Percentiles rank a stretch among this genome's conserved stretches.
Conservation (phyloP, 495 filamentous ascomycete species). For the Darksidea phi region DNA sequence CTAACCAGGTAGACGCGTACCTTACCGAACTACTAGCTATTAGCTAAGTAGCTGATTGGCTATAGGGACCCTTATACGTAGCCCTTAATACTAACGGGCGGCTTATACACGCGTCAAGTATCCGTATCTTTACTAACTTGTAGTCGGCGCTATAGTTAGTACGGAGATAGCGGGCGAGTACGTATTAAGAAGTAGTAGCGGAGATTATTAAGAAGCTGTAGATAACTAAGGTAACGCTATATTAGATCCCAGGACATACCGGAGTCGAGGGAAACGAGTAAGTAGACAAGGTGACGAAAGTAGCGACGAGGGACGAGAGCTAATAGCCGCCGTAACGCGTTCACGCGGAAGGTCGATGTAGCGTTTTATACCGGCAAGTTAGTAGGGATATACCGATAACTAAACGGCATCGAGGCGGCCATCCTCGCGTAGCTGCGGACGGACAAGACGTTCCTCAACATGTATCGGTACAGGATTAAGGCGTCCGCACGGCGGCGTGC, state of each 20-base stretch:
- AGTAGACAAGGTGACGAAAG: slow-evolving; percentile 23
- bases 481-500: slow-evolving; percentile 22
- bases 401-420: slow-evolving; percentile 24
- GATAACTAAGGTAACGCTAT: slow-evolving; percentile 23
- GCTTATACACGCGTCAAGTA: slow-evolving; percentile 10
- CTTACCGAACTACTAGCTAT: slow-evolving; percentile 23
- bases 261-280: slow-evolving; percentile 25
- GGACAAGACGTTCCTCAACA: slow-evolving; percentile 26
- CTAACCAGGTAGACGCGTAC: slow-evolving; percentile 18
- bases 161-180: slow-evolving; percentile 23
- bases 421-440: slow-evolving; percentile 24
- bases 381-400: slow-evolving; percentile 25
- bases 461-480: slow-evolving; percentile 30
- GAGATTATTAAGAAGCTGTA: slow-evolving; percentile 31
- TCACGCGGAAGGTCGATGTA: slow-evolving; percentile 31
- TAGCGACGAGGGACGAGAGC: slow-evolving; percentile 24
- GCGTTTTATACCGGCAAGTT: slow-evolving; percentile 32
- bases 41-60: slow-evolving; percentile 24
- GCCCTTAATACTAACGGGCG: background rate
- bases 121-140: slow-evolving; percentile 26
- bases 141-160: slow-evolving; percentile 27
- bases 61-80: slow-evolving; percentile 8
- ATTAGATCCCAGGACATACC: slow-evolving; percentile 23
- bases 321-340: slow-evolving; percentile 21
- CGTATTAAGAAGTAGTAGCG: slow-evolving; percentile 17